phyloP scores from a whole-genome alignment of 2,329 filamentous ascomycete species.

The Aspergillus fumigatiaffinis region DNA sequence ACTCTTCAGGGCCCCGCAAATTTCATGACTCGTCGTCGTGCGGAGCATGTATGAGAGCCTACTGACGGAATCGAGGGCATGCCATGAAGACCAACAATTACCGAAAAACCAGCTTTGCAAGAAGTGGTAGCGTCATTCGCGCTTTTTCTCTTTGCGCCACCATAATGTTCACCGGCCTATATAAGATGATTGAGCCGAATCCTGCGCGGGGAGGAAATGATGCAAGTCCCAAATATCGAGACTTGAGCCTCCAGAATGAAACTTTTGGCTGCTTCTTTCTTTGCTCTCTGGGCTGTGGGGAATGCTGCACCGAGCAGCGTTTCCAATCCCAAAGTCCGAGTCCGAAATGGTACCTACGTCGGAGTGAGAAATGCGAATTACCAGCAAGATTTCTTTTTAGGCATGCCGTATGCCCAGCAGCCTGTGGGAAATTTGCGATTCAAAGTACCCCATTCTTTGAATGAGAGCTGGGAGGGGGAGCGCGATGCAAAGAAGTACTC shows the following conservation, averaged over 20 bases:
- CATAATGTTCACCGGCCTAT: neutral
- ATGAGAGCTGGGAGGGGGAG: conserved; percentile 42
- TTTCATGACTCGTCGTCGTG: neutral
- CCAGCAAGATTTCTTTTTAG: conserved; percentile 51
- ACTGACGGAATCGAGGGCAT: neutral
- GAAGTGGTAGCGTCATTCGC: neutral
- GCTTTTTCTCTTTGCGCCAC: no score
- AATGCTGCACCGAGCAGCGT: conserved; percentile 18
- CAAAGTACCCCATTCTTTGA: conserved; percentile 47
- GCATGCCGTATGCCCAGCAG: conserved; percentile 56
- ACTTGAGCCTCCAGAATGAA: conserved; percentile 1
- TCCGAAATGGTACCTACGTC: conserved; percentile 48
- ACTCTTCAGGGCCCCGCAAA: neutral
- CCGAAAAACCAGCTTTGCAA: neutral
- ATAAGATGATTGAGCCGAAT: neutral
- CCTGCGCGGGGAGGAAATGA: neutral
- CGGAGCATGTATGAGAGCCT: no score
- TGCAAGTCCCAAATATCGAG: neutral
- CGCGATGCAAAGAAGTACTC: conserved; percentile 45
- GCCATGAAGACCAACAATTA: neutral
- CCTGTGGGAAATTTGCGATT: conserved; percentile 54
- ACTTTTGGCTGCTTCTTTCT: conserved; percentile 3
- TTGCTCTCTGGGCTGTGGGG: conserved; percentile 13
- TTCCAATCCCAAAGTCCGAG: conserved; percentile 25
- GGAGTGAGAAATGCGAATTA: conserved; percentile 41